Evolutionary conservation across 208 protist genomes (phyloP), one percentile per base, ranked within the genome.

Genomic region (Trichomonas tenax): DNA sequence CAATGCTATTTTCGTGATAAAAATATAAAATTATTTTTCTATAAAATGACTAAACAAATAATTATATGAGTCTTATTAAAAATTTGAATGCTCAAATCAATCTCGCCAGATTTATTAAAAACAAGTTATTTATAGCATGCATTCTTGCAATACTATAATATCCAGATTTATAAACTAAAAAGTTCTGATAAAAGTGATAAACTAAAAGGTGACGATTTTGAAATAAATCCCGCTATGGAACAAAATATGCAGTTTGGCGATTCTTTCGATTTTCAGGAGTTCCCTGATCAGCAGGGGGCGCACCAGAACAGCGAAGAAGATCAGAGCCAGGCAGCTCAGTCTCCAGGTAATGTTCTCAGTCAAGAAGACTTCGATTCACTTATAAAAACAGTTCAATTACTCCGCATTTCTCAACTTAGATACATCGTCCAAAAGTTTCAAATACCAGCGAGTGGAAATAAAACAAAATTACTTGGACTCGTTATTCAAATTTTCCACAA

Each of bases 391-490:
- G 86, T 93, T 93, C 86, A 93, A 58, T 31, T 93, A 17, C 44
- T 93, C 1, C 40, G 86, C 45, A 93, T 93, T 51, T 93, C 86
- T 93, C 86, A 93, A 51, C 26, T 93, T 17, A 41, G 86, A 38
- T 93, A 93, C 31, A 93, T 93, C 26, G 86, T 93, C 38, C 86
- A 93, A 51, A 93, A 93, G 31, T 93, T 58, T 38, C 10, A 4
- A 14, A 93, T 93, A 49, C 86, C 86, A 38, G 86, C 86, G 34
- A 93, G 86, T 40, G 86, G 86, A 93, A 93, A 93, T 15, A 93
- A 93, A 58, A 51, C 86, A 8, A 93, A 93, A 51, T 44, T 93
- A 11, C 31, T 93, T 26, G n/a, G 44, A 26, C 44, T 93, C 26
- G 44, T 93, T 38, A 34, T 93, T 38, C 14, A 34, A 93, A 93